Conservation (phyloP, 2,329 filamentous ascomycete genomes). For the Dactylellina cionopaga region DNA sequence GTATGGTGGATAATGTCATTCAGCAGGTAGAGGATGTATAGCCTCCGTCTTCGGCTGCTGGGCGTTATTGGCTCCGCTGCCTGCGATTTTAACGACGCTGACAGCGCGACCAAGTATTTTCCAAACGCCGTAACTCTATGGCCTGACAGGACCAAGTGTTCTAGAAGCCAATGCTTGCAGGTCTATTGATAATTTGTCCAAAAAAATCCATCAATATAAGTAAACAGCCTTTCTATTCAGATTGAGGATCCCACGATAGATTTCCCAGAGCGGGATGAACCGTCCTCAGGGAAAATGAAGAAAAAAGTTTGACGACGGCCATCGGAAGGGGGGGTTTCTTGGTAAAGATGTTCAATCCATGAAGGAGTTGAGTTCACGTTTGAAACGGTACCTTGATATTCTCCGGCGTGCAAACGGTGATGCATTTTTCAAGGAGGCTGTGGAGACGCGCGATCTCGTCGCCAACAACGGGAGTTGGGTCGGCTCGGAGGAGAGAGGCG, state of each 20-base stretch:
- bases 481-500: constrained; percentile 76
- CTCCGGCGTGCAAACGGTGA: constrained; percentile 77
- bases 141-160: constrained; percentile 74
- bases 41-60: constrained; percentile 73
- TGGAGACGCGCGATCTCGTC: constrained; percentile 77
- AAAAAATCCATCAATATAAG: constrained; percentile 50
- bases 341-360: constrained; percentile 55
- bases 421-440: constrained; percentile 70
- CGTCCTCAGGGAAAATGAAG: too few relatives aligned
- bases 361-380: constrained; percentile 58
- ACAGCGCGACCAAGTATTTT: constrained; percentile 78
- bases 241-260: not conserved
- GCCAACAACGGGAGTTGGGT: constrained; percentile 75
- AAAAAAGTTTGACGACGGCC: constrained; percentile 46
- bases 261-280: not conserved
- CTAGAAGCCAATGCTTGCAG: constrained; percentile 86
- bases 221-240: constrained; percentile 44
- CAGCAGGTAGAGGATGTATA: constrained; percentile 80
- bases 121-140: constrained; percentile 74
- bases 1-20: constrained; percentile 81
- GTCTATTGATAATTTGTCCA: constrained; percentile 69
- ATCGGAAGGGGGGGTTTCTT: constrained; percentile 56
- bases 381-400: constrained; percentile 84
- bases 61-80: constrained; percentile 57
- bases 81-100: constrained; percentile 67